phyloP scores from a whole-genome alignment of 2,329 filamentous ascomycete genomes.

The Lachnellula hyalina region DNA sequence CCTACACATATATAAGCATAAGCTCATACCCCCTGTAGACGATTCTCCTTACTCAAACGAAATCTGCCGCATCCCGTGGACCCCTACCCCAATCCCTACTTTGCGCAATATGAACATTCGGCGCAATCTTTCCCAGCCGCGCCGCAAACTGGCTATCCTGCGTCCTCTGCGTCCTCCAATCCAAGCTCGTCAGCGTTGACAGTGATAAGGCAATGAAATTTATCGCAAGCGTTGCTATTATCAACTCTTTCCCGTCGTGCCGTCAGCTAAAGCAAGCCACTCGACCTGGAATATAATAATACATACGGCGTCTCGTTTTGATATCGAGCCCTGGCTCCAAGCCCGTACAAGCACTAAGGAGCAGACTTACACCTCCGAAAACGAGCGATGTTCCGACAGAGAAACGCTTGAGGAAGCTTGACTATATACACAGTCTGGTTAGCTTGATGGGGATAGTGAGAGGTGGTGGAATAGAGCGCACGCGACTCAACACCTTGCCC shows the following conservation, averaged over 20 bases:
- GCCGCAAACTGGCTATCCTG: constrained; percentile 21
- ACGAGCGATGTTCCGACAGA: constrained; percentile 18
- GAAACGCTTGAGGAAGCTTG: constrained; percentile 27
- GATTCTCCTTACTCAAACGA: no score
- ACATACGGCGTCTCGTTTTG: constrained; percentile 6
- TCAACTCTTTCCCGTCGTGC: background rate
- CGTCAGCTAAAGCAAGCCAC: no score
- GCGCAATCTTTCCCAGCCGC: constrained; percentile 14
- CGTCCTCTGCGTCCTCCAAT: constrained; percentile 22
- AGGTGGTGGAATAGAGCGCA: background rate
- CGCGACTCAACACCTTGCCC: background rate
- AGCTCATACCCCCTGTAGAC: no score
- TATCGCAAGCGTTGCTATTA: constrained; percentile 19
- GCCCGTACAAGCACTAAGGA: constrained; percentile 17
- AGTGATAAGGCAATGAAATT: constrained; percentile 20
- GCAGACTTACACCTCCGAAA: constrained; percentile 14
- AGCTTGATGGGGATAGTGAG: background rate
- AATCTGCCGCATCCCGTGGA: no score
- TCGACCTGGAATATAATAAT: no score
- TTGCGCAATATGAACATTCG: background rate
- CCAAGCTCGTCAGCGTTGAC: constrained; percentile 22
- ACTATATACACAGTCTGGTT: background rate
- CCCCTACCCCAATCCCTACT: no score
- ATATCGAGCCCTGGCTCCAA: constrained; percentile 1
- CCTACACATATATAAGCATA: background rate